Evolutionary conservation across 768 basidiomycete genomes (phyloP).

Genomic region (Tephrocybe sp.): DNA sequence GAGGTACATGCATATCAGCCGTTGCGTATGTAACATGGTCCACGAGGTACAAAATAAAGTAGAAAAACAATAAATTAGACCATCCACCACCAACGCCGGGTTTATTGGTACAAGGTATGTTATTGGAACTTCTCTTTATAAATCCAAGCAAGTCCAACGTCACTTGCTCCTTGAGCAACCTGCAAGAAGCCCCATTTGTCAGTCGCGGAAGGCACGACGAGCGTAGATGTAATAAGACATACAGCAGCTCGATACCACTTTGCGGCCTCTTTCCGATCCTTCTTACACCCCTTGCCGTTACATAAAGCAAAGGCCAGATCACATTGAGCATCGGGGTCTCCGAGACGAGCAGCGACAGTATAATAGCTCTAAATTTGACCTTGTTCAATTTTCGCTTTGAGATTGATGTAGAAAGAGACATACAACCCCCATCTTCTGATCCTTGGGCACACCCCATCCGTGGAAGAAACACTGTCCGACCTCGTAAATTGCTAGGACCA

Average conservation of each 20-base stretch:
- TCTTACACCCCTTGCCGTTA: slow-evolving; percentile 88
- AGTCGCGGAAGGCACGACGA: not conserved
- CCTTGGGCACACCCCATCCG: slow-evolving; percentile 85
- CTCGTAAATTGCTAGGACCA: slow-evolving; percentile 88
- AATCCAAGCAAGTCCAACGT: slow-evolving; percentile 86
- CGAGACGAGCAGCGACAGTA: slow-evolving; percentile 75
- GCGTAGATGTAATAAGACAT: slow-evolving; percentile 23
- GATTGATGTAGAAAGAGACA: slow-evolving; percentile 25
- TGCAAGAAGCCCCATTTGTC: slow-evolving; percentile 9
- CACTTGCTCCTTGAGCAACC: slow-evolving; percentile 69
- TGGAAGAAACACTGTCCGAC: slow-evolving; percentile 92
- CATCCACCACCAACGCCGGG: not conserved
- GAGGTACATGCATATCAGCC: too few species aligned
- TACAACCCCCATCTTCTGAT: slow-evolving; percentile 88
- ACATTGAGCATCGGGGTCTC: slow-evolving; percentile 83
- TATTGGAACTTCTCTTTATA: slow-evolving; percentile 82
- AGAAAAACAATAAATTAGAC: not conserved
- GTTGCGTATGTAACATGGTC: too few species aligned
- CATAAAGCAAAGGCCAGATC: slow-evolving; percentile 84
- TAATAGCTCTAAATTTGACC: slow-evolving; percentile 70
- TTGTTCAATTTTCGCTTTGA: slow-evolving; percentile 1
- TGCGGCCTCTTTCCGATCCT: slow-evolving; percentile 81
- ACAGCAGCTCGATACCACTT: slow-evolving; percentile 90
- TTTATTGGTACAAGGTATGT: too few species aligned
- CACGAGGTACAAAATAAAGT: too few species aligned